Percentiles rank a stretch among this genome's conserved stretches.
phyloP scores from a whole-genome alignment of 371 early-diverging fungal species.

The Apophysomyces sp. region DNA sequence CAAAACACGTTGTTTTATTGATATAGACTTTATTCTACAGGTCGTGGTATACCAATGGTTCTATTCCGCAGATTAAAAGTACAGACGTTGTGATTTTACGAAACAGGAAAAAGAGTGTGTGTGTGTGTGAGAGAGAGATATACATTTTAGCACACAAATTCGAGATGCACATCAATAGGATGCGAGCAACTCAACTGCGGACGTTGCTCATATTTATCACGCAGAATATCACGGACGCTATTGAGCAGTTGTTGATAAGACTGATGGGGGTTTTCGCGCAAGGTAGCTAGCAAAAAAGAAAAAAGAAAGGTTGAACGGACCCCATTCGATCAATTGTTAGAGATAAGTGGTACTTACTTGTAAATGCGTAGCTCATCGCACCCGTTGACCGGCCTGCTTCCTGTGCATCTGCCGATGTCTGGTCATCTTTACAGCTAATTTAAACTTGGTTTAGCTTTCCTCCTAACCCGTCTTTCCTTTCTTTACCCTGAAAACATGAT shows the following conservation, averaged over 20 bases:
- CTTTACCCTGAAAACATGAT: slow-evolving; percentile 81
- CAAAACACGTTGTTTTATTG: no score
- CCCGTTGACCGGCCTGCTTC: slow-evolving; percentile 60
- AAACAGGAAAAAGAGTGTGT: no score
- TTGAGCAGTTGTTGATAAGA: slow-evolving; percentile 78
- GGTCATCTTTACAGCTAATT: slow-evolving; percentile 80
- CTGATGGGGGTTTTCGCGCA: slow-evolving; percentile 63
- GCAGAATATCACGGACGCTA: slow-evolving; percentile 71
- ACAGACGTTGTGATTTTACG: no score
- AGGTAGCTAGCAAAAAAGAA: slow-evolving; percentile 23
- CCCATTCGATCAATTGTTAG: neutral
- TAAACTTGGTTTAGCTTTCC: neutral
- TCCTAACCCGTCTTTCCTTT: neutral
- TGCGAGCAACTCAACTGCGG: slow-evolving; percentile 82
- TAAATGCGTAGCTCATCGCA: slow-evolving; percentile 88
- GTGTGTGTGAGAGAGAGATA: neutral
- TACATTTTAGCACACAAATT: slow-evolving; percentile 36
- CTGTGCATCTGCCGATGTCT: slow-evolving; percentile 85
- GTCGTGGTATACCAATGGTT: no score
- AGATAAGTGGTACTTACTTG: slow-evolving; percentile 21
- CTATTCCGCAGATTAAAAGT: no score
- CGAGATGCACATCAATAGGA: slow-evolving; percentile 77
- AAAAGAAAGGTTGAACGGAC: neutral
- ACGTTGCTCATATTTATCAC: slow-evolving; percentile 72
- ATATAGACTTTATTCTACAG: no score